These are phyloP conservation scores for Hymenochaete sp. DNA, from an alignment of 1,284 basidiomycete genomes.

Conservation along the genomic window DNA sequence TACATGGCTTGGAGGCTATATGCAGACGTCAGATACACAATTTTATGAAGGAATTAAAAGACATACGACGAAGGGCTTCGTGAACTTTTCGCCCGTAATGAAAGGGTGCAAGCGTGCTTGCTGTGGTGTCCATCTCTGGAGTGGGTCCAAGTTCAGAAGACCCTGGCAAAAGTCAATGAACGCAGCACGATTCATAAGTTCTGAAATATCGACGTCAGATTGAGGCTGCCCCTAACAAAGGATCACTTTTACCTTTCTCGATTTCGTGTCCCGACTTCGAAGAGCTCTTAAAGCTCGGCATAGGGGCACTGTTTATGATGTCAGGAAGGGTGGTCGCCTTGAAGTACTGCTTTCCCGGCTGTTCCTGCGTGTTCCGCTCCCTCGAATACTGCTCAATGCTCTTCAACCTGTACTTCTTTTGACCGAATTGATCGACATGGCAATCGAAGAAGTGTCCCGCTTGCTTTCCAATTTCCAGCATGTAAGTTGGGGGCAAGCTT, in stretches of 20 bases:
- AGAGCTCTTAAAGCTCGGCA: conserved; percentile 66
- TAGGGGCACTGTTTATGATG: conserved; percentile 92
- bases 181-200: conserved; percentile 86
- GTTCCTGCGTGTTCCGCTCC: conserved; percentile 92
- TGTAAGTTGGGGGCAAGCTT: conserved; percentile 82
- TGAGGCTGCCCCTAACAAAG: not conserved
- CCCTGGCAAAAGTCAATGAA: conserved; percentile 99
- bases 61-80: conserved; percentile 79
- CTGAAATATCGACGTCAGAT: conserved; percentile 33
- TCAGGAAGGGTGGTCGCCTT: conserved; percentile 90
- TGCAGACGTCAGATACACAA: not conserved
- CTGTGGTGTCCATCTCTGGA: conserved; percentile 94
- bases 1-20: conserved; percentile 17
- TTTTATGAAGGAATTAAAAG: conserved; percentile 14
- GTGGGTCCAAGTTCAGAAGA: conserved; percentile 87
- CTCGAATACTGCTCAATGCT: conserved; percentile 90
- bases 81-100: conserved; percentile 94
- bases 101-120: conserved; percentile 95
- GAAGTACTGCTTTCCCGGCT: conserved; percentile 98
- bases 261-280: conserved; percentile 71
- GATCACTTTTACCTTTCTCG: conserved; percentile 71
- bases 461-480: conserved; percentile 96
- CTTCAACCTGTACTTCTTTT: conserved; percentile 88
- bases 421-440: conserved; percentile 72
- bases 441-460: conserved; percentile 89